phyloP scores from a whole-genome alignment of 1,139 yeast species.

The Pneumocystis jirovecii region DNA sequence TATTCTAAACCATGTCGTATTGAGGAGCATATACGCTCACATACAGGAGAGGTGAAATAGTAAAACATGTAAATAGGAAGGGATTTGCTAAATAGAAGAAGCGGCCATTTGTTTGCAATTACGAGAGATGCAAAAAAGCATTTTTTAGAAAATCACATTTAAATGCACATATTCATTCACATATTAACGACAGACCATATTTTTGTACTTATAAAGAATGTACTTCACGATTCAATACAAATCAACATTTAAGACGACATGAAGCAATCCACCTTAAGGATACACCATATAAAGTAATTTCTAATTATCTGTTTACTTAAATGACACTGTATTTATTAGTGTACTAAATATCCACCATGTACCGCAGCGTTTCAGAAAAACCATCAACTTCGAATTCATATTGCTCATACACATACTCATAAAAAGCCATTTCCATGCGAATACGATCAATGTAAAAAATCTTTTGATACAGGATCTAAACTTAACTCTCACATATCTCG shows the following conservation, averaged over 20 bases:
- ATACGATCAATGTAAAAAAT: slow-evolving; percentile 22
- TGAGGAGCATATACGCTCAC: slow-evolving; percentile 67
- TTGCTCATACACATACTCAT: slow-evolving; percentile 40
- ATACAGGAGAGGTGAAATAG: slow-evolving; percentile 36
- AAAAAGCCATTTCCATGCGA: slow-evolving; percentile 22
- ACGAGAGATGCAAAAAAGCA: slow-evolving; percentile 41
- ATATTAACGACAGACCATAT: slow-evolving; percentile 49
- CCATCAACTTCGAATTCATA: slow-evolving; percentile 63
- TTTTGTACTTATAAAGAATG: slow-evolving; percentile 47
- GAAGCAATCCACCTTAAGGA: slow-evolving; percentile 21
- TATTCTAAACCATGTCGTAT: slow-evolving; percentile 70
- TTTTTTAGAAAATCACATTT: slow-evolving; percentile 70
- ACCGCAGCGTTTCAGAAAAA: slow-evolving; percentile 56
- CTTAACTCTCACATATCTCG: slow-evolving; percentile 23
- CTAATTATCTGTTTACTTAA: slow-evolving; percentile 36
- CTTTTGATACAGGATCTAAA: slow-evolving; percentile 22
- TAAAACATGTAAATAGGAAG: neutral
- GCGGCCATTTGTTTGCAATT: slow-evolving; percentile 55
- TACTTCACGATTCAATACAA: slow-evolving; percentile 67
- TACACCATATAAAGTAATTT: slow-evolving; percentile 19
- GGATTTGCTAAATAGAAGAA: slow-evolving; percentile 16
- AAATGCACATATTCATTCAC: slow-evolving; percentile 46
- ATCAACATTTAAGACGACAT: slow-evolving; percentile 73
- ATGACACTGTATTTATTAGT: slow-evolving; percentile 62
- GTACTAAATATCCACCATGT: slow-evolving; percentile 50